phyloP scores from a whole-genome alignment of 2,329 filamentous ascomycete species.

The Monosporascus sp. region DNA sequence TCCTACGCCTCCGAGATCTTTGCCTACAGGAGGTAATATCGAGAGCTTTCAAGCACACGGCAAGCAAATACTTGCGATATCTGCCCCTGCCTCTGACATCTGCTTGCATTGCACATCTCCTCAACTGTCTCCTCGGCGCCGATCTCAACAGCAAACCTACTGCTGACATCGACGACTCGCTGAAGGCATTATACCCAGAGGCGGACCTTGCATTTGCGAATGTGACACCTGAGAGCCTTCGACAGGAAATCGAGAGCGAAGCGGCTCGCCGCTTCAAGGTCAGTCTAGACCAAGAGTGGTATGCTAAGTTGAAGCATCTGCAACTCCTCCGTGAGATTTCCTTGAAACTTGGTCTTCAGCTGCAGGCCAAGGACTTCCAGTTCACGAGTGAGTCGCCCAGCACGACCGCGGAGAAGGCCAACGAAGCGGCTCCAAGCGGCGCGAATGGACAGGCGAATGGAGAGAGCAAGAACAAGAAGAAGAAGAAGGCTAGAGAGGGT shows the following conservation, averaged over 20 bases:
- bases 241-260: slow-evolving; percentile 65
- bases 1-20: slow-evolving; percentile 72
- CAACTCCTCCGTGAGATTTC: slow-evolving; percentile 87
- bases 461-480: slow-evolving; percentile 53
- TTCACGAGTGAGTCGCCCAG: slow-evolving; percentile 45
- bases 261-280: slow-evolving; percentile 71
- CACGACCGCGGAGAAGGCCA: slow-evolving; percentile 20
- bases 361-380: slow-evolving; percentile 71
- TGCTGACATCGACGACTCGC: slow-evolving; percentile 67
- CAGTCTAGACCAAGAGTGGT: slow-evolving; percentile 63
- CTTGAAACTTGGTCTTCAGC: slow-evolving; percentile 83
- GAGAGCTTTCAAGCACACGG: slow-evolving; percentile 92
- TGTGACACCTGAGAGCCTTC: slow-evolving; percentile 68
- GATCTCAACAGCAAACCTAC: slow-evolving; percentile 71
- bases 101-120: slow-evolving; percentile 74
- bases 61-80: slow-evolving; percentile 71
- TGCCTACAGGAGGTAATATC: slow-evolving; percentile 88
- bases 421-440: slow-evolving; percentile 27
- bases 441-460: slow-evolving; percentile 37
- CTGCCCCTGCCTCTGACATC: slow-evolving; percentile 76
- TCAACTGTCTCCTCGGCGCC: slow-evolving; percentile 86
- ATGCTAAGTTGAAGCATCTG: slow-evolving; percentile 60
- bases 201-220: slow-evolving; percentile 76
- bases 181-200: slow-evolving; percentile 74
- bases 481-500: slow-evolving; percentile 51